These are phyloP conservation scores for Wickerhamia fluorescens DNA, from an alignment of 805 yeast genomes.

Conservation along the genomic window DNA sequence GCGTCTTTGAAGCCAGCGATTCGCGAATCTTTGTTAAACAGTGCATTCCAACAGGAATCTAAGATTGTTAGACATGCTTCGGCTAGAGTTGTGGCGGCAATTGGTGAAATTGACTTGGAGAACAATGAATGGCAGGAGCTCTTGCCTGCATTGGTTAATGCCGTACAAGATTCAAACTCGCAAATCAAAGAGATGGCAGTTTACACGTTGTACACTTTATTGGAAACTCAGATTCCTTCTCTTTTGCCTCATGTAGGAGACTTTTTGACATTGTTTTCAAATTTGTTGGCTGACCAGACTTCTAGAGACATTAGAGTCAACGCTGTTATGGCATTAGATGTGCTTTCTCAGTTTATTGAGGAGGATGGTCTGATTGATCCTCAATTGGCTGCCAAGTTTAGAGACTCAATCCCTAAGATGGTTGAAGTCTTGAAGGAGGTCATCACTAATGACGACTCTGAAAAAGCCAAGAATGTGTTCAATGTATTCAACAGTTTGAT, in stretches of 20 bases:
- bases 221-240: constrained; percentile 62
- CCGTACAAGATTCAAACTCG: constrained; percentile 39
- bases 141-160: constrained; percentile 61
- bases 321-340: constrained; percentile 73
- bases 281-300: constrained; percentile 54
- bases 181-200: constrained; percentile 77
- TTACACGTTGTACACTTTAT: constrained; percentile 66
- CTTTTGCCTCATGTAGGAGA: constrained; percentile 55
- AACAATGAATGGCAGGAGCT: constrained; percentile 66
- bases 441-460: constrained; percentile 63
- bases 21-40: constrained; percentile 59
- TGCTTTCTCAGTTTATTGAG: constrained; percentile 61
- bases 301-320: constrained; percentile 74
- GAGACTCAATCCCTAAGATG: constrained; percentile 67
- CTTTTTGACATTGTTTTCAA: constrained; percentile 63
- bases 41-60: constrained; percentile 61
- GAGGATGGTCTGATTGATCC: constrained; percentile 43
- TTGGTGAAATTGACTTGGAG: constrained; percentile 69
- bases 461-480: constrained; percentile 66
- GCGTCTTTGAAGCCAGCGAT: constrained; percentile 50
- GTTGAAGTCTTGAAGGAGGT: constrained; percentile 74
- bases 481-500: constrained; percentile 78
- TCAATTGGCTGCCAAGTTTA: constrained; percentile 47
- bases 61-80: constrained; percentile 76
- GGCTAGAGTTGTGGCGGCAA: constrained; percentile 83